Evolutionary conservation across 805 yeast genomes (phyloP).

Genomic region (Candida dajiaensis): DNA sequence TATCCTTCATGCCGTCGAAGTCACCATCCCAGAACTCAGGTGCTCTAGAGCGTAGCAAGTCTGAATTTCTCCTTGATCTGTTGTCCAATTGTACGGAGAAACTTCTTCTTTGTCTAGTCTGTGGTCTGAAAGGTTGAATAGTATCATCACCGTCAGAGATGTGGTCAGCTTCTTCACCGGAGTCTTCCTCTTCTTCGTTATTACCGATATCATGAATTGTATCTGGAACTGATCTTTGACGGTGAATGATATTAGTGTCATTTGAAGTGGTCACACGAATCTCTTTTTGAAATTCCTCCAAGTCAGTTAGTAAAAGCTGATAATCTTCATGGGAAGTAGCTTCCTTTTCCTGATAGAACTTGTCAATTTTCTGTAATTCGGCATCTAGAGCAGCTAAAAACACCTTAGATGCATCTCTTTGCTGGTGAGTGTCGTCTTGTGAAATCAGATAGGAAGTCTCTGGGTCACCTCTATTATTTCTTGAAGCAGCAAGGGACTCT

Average conservation of each 20-base stretch:
- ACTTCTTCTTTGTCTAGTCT: conserved; percentile 18
- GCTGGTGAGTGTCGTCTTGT: conserved; percentile 25
- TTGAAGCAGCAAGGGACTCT: conserved; percentile 31
- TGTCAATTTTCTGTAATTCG: conserved; percentile 71
- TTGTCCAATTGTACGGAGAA: conserved; percentile 16
- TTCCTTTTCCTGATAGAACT: conserved; percentile 68
- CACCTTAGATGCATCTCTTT: conserved; percentile 46
- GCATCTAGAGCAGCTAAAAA: conserved; percentile 69
- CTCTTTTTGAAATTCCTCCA: conserved; percentile 48
- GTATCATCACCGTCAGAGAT: conserved; percentile 24
- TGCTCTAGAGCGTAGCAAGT: conserved; percentile 14
- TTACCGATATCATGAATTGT: background rate
- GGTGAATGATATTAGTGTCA: conserved; percentile 2
- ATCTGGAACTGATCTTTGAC: conserved; percentile 15
- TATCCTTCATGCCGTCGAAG: conserved; percentile 16
- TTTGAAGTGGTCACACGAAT: conserved; percentile 8
- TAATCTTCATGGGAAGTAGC: conserved; percentile 45
- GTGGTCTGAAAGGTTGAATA: conserved; percentile 10
- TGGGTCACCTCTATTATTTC: conserved; percentile 14
- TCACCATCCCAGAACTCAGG: conserved; percentile 24
- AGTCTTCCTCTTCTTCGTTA: conserved; percentile 8
- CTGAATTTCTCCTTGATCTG: conserved; percentile 14
- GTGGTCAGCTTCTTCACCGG: background rate
- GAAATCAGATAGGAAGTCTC: conserved; percentile 26
- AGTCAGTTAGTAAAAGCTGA: conserved; percentile 53